These are phyloP conservation scores for Microglena sp. DNA, from an alignment of 139 green algal genomes.

Conservation along the genomic window DNA sequence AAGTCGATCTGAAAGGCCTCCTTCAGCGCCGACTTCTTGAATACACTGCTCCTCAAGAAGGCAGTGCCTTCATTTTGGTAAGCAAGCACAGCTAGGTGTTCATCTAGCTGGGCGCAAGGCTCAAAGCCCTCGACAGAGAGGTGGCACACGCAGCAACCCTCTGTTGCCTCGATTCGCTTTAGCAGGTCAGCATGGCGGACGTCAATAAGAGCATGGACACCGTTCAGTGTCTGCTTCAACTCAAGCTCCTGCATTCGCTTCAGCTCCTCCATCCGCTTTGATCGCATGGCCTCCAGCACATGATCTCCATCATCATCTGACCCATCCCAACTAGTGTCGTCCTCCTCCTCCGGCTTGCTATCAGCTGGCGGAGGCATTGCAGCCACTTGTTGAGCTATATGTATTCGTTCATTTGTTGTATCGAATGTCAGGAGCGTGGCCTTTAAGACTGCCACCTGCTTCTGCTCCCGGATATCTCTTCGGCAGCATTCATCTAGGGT, in stretches of 20 bases:
- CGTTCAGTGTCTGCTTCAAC: no score
- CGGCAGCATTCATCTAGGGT: slow-evolving; percentile 10
- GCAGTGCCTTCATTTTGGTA: no score
- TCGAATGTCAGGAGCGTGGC: background rate
- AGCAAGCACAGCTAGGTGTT: no score
- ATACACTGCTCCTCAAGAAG: no score
- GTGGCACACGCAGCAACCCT: background rate
- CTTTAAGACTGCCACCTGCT: background rate
- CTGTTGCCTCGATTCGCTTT: background rate
- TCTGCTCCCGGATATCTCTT: background rate
- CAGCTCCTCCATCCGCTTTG: no score
- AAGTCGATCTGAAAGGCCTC: no score
- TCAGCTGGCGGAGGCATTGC: background rate
- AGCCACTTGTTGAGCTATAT: background rate
- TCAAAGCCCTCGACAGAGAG: slow-evolving; percentile 2
- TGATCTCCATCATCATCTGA: background rate
- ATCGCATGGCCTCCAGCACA: background rate
- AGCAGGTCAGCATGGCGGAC: no score
- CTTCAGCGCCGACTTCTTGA: no score
- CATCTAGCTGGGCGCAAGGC: no score
- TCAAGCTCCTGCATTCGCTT: no score
- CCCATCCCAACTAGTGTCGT: background rate
- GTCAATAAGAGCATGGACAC: no score
- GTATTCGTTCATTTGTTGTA: background rate
- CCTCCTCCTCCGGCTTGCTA: background rate